Evolutionary conservation across 148 eudicot genomes (phyloP).

Genomic region (Rhododendron williamsianum): DNA sequence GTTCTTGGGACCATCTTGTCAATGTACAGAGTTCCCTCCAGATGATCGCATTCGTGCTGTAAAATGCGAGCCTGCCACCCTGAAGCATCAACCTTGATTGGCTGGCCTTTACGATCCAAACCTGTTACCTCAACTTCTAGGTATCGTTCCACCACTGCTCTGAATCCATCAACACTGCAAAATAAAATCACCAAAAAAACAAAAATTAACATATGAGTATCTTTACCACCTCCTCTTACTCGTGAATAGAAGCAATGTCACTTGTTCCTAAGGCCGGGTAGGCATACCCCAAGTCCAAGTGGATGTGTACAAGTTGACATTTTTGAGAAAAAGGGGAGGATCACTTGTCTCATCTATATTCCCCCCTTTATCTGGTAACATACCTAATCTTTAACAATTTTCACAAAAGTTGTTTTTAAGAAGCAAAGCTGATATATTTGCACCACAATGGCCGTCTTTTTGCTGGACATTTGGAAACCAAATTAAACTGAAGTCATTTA

Average conservation of each 20-base stretch:
- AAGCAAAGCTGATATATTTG: background rate
- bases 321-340: background rate
- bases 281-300: background rate
- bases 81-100: constrained; percentile 66
- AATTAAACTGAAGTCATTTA: background rate
- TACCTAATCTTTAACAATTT: background rate
- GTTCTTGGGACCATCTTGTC: constrained; percentile 82
- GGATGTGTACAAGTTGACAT: background rate
- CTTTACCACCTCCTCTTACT: too few species aligned
- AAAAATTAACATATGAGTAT: too few species aligned
- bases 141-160: constrained; percentile 81
- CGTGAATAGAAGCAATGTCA: too few species aligned
- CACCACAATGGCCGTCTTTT: background rate
- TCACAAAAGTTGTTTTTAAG: background rate
- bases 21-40: constrained; percentile 83
- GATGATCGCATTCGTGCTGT: constrained; percentile 94
- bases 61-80: constrained; percentile 99
- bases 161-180: constrained; percentile 82
- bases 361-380: background rate
- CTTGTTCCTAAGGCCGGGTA: background rate
- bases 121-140: constrained; percentile 88
- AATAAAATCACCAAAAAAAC: constrained; percentile 10
- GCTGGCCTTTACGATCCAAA: constrained; percentile 62
- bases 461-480: background rate
- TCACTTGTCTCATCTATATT: background rate